phyloP scores from a whole-genome alignment of 2,329 filamentous ascomycete species.

The Cadophora sp. region DNA sequence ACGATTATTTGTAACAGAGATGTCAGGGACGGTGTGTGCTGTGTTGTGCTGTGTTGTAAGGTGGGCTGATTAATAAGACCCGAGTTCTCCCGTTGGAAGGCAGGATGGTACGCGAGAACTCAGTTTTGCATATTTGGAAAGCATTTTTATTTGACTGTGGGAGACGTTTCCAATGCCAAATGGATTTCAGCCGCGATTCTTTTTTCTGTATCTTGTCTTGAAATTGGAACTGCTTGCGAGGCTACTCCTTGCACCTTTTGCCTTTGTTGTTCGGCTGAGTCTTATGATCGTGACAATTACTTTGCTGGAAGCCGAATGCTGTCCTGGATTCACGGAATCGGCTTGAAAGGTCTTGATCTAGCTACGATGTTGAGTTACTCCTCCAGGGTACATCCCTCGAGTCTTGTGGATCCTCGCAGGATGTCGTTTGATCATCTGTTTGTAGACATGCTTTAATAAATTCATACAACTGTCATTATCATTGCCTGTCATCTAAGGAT shows the following conservation, averaged over 20 bases:
- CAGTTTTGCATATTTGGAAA: no score
- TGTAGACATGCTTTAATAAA: neutral
- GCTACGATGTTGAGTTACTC: neutral
- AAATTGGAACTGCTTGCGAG: neutral
- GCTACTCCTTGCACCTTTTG: neutral
- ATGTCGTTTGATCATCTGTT: neutral
- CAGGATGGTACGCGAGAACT: neutral
- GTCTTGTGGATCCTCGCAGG: neutral
- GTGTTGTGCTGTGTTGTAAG: neutral
- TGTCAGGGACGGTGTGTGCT: neutral
- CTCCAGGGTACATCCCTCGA: neutral
- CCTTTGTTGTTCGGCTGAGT: no score
- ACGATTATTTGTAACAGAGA: neutral
- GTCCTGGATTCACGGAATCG: neutral
- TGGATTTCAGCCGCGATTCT: neutral
- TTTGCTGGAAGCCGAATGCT: neutral
- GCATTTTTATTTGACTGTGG: no score
- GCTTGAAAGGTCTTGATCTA: neutral
- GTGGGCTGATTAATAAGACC: slow-evolving; percentile 14
- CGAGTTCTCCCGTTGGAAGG: slow-evolving; percentile 9
- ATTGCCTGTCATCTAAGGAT: neutral
- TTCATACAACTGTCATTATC: neutral
- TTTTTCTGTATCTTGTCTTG: neutral
- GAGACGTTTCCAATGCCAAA: neutral
- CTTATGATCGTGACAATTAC: neutral